A percentile compares a stretch with the other conserved stretches of the same genome.
These are phyloP conservation scores for Apiospora arundinis DNA, from an alignment of 2,329 filamentous ascomycete species.

Conservation along the genomic window DNA sequence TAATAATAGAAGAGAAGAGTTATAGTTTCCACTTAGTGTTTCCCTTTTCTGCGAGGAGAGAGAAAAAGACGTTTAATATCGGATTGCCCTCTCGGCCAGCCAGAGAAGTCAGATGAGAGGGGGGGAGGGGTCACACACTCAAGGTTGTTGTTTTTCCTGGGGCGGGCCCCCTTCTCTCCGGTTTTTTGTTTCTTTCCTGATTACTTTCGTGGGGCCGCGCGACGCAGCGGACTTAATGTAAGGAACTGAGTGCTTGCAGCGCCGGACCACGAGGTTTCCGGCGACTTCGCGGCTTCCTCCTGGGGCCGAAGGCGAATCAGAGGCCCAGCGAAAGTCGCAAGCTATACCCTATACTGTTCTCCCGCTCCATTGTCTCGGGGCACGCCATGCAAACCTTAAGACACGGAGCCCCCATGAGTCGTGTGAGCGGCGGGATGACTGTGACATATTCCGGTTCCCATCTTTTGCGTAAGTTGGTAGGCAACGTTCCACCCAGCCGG, in stretches of 20 bases:
- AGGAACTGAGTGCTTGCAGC: not conserved
- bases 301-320: not conserved
- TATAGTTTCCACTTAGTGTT: not conserved
- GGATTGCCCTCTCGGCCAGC: not conserved
- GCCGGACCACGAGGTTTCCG: not conserved
- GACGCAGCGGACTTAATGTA: not conserved
- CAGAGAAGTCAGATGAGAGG: not conserved
- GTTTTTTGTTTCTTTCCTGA: not conserved
- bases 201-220: not conserved
- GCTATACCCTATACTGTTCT: not conserved
- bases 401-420: not conserved
- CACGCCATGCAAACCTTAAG: not conserved
- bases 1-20: not conserved
- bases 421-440: not conserved
- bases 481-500: not conserved
- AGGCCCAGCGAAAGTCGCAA: not conserved
- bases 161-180: slow-evolving; percentile 8
- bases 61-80: slow-evolving; percentile 9
- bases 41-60: not conserved
- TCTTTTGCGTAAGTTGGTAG: not conserved
- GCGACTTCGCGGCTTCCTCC: not conserved
- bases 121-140: not conserved
- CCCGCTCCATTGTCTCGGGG: slow-evolving; percentile 12
- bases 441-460: not conserved
- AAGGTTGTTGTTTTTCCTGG: not conserved